phyloP scores from a whole-genome alignment of 768 basidiomycete species.

The Mycena vulgaris region DNA sequence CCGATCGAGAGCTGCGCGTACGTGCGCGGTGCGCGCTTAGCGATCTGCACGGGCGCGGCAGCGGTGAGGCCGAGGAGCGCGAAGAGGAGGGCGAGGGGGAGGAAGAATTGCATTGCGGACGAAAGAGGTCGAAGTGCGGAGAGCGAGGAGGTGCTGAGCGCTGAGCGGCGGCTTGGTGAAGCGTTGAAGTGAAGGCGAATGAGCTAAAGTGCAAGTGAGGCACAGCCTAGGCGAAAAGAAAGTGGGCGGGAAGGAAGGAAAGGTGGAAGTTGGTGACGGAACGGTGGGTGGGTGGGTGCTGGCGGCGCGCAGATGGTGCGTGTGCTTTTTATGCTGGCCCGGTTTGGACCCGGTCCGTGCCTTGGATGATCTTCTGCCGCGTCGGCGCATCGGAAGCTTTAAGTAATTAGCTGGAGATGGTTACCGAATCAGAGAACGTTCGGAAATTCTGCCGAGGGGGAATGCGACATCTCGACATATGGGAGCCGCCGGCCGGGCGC shows the following conservation, averaged over 20 bases:
- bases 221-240: constrained; percentile 34
- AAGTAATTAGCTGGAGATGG: too few species aligned
- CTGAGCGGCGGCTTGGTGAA: not conserved
- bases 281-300: constrained; percentile 12
- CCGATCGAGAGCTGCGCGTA: constrained; percentile 25
- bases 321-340: not conserved
- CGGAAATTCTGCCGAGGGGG: too few species aligned
- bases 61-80: not conserved
- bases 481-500: too few species aligned
- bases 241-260: constrained; percentile 4
- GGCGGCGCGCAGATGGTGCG: not conserved
- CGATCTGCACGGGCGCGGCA: constrained; percentile 22
- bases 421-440: too few species aligned
- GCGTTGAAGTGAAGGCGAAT: not conserved
- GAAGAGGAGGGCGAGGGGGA: constrained; percentile 9
- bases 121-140: too few species aligned
- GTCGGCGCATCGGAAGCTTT: too few species aligned
- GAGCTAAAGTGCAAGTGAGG: constrained; percentile 29
- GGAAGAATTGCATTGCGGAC: constrained; percentile 21
- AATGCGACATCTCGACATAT: too few species aligned
- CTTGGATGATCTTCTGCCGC: too few species aligned
- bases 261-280: constrained; percentile 6
- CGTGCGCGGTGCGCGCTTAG: constrained; percentile 26
- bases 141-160: not conserved
- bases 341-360: too few species aligned